A percentile compares a stretch with the other conserved stretches of the same genome.
Conservation (phyloP, 1,284 basidiomycete genomes). For the Neolentinus lepideus region DNA sequence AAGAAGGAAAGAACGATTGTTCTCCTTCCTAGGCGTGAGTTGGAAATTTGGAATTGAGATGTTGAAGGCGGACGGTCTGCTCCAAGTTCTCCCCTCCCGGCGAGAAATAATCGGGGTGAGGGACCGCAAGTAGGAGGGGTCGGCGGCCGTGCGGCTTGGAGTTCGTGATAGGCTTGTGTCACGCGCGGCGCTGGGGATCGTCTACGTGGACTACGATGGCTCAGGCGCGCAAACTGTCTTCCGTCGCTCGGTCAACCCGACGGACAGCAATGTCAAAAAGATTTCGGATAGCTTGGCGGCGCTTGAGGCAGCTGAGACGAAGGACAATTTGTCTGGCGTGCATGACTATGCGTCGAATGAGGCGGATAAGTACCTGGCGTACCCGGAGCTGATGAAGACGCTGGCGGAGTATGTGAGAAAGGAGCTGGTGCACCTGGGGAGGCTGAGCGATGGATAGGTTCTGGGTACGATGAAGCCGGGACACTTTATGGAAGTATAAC, state of each 20-base stretch:
- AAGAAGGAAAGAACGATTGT: too few relatives aligned
- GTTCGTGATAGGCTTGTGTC: too few relatives aligned
- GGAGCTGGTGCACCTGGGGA: conserved; percentile 72
- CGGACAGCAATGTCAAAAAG: conserved; percentile 53
- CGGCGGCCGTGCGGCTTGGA: too few relatives aligned
- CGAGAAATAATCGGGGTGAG: too few relatives aligned
- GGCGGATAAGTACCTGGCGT: conserved; percentile 60
- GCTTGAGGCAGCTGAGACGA: conserved; percentile 47
- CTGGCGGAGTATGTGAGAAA: conserved; percentile 74
- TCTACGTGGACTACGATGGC: too few relatives aligned
- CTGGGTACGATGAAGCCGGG: conserved; percentile 19
- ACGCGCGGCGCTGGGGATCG: too few relatives aligned
- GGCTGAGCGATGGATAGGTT: conserved; percentile 65
- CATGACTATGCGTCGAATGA: conserved; percentile 59
- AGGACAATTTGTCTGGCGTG: conserved; percentile 66
- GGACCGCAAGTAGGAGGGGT: too few relatives aligned
- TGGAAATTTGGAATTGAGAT: too few relatives aligned
- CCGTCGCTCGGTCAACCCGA: conserved; percentile 59
- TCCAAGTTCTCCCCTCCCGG: too few relatives aligned
- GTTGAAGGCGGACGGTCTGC: too few relatives aligned
- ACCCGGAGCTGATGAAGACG: conserved; percentile 72
- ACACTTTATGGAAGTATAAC: neutral
- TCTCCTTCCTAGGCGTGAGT: too few relatives aligned
- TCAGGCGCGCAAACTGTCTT: conserved; percentile 26
- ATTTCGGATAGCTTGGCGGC: conserved; percentile 41